Evolutionary conservation across 768 basidiomycete genomes (phyloP).

Genomic region (Rhizopogon vinicolor): DNA sequence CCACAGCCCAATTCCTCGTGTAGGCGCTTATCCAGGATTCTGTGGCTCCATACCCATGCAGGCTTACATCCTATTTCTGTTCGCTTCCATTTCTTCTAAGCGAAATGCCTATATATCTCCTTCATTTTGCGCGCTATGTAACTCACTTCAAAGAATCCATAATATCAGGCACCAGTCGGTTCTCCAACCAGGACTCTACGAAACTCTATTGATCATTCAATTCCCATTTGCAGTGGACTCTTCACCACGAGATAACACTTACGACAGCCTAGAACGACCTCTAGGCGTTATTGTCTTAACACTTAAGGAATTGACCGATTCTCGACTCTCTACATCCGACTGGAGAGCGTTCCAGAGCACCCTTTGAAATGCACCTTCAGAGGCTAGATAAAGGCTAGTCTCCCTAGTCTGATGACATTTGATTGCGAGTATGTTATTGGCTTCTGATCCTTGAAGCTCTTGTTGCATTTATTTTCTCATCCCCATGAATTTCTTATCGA

Average conservation of each 20-base stretch:
- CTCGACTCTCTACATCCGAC: too few species aligned
- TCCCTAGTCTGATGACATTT: too few species aligned
- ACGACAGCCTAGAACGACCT: too few species aligned
- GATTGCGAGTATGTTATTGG: too few species aligned
- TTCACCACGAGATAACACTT: too few species aligned
- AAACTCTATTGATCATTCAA: constrained; percentile 6
- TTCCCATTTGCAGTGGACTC: constrained; percentile 5
- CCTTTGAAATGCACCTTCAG: too few species aligned
- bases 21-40: background rate
- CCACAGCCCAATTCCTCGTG: background rate
- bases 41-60: background rate
- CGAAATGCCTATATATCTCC: background rate
- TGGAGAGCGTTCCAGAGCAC: too few species aligned
- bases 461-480: background rate
- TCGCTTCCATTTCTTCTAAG: background rate
- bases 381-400: too few species aligned
- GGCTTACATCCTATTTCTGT: too few species aligned
- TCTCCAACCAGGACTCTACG: background rate
- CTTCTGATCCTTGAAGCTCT: too few species aligned
- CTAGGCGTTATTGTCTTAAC: too few species aligned
- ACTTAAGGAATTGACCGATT: too few species aligned
- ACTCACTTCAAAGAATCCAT: background rate
- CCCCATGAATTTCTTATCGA: constrained; percentile 18
- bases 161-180: background rate
- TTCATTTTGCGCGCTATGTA: background rate